These are phyloP conservation scores for Talaromyces islandicus DNA, from an alignment of 2,329 filamentous ascomycete species.

Conservation along the genomic window DNA sequence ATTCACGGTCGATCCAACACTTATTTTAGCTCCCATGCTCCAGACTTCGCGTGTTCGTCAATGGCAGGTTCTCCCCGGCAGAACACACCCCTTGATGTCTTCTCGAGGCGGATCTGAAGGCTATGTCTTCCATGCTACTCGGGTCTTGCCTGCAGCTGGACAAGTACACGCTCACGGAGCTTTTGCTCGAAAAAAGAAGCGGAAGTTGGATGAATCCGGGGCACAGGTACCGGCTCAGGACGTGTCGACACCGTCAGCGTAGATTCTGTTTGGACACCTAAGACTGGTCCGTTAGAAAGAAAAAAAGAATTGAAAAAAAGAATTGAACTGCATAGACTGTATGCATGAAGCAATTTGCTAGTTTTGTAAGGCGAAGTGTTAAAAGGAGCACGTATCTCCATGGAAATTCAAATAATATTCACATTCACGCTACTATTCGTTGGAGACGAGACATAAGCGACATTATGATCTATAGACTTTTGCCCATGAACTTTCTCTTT, in stretches of 20 bases:
- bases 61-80: conserved; percentile 87
- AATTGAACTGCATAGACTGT: neutral
- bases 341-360: neutral
- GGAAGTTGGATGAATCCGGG: conserved; percentile 46
- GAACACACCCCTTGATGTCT: conserved; percentile 94
- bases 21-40: conserved; percentile 71
- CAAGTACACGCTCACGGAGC: conserved; percentile 78
- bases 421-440: conserved; percentile 7
- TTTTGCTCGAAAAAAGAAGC: conserved; percentile 58
- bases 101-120: conserved; percentile 81
- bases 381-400: neutral
- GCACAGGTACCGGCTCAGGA: neutral
- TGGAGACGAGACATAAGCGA: conserved; percentile 1
- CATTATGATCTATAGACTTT: conserved; percentile 57
- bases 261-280: neutral
- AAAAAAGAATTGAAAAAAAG: neutral
- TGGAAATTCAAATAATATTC: conserved; percentile 3
- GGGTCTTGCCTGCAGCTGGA: conserved; percentile 72
- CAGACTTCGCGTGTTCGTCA: conserved; percentile 72
- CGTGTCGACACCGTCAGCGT: neutral
- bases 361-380: neutral
- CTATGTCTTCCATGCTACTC: conserved; percentile 78
- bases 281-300: neutral
- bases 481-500: conserved; percentile 99
- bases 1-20: conserved; percentile 80